These are phyloP conservation scores for Penicillium antarcticum DNA, from an alignment of 495 filamentous ascomycete genomes.

Conservation along the genomic window DNA sequence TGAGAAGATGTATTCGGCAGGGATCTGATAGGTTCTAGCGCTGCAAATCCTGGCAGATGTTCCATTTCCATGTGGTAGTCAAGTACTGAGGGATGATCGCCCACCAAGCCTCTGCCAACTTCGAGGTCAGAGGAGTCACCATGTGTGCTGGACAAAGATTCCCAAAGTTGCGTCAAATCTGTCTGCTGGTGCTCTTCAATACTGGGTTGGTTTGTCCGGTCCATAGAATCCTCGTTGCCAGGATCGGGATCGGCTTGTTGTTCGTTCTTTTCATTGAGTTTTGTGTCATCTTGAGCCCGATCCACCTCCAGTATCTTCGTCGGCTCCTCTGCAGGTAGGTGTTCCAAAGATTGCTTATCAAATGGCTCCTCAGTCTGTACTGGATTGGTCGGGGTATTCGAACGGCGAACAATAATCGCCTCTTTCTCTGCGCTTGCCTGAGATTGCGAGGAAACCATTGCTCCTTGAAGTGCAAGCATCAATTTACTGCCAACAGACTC, in stretches of 20 bases:
- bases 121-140: not conserved
- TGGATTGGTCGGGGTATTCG: not conserved
- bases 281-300: not conserved
- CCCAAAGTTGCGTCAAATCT: not conserved
- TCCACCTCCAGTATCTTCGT: not conserved
- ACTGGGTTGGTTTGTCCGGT: not conserved
- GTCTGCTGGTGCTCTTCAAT: not conserved
- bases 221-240: not conserved
- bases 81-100: not conserved
- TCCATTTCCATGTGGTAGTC: slow-evolving; percentile 9
- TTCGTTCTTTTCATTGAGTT: not conserved
- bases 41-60: slow-evolving; percentile 2
- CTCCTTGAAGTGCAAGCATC: slow-evolving; percentile 20
- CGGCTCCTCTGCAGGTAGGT: not conserved
- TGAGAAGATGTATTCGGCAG: not conserved
- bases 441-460: not conserved
- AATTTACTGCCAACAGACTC: slow-evolving; percentile 27
- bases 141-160: not conserved
- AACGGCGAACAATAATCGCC: not conserved
- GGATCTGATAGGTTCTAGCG: not conserved
- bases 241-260: not conserved
- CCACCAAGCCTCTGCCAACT: not conserved
- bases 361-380: not conserved
- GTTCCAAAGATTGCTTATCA: not conserved
- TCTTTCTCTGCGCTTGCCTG: not conserved